phyloP scores from a whole-genome alignment of 352 stramenopile species.

The Pilasporangium apinafurcum region DNA sequence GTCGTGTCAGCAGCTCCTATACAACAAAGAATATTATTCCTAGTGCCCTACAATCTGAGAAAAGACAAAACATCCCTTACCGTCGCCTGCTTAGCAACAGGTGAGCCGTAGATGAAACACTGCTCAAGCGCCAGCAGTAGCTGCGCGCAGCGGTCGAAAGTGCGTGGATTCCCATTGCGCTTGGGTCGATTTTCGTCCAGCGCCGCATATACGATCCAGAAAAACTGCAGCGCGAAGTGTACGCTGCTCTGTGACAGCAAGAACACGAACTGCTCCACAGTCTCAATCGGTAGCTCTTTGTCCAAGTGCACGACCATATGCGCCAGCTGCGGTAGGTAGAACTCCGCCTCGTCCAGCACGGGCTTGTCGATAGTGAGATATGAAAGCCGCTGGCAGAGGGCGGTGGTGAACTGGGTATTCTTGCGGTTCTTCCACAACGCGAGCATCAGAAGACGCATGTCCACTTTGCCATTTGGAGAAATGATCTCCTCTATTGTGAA shows the following conservation, averaged over 20 bases:
- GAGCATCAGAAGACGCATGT: slow-evolving; percentile 68
- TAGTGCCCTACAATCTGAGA: no score
- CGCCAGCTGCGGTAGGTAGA: slow-evolving; percentile 73
- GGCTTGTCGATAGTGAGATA: slow-evolving; percentile 35
- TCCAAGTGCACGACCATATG: slow-evolving; percentile 84
- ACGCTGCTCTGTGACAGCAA: slow-evolving; percentile 68
- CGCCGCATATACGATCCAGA: slow-evolving; percentile 79
- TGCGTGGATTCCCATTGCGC: slow-evolving; percentile 47
- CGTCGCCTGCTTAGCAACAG: slow-evolving; percentile 39
- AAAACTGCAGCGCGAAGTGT: slow-evolving; percentile 79
- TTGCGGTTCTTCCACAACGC: slow-evolving; percentile 68
- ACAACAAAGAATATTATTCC: background rate
- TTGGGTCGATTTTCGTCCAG: slow-evolving; percentile 79
- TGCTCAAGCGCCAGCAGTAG: slow-evolving; percentile 74
- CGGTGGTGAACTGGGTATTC: slow-evolving; percentile 46
- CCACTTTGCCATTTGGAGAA: slow-evolving; percentile 33
- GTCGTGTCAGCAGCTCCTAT: slow-evolving; percentile 43
- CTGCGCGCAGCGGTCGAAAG: slow-evolving; percentile 63
- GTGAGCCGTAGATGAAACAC: slow-evolving; percentile 74
- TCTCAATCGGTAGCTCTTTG: slow-evolving; percentile 63
- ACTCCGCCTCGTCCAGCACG: slow-evolving; percentile 72
- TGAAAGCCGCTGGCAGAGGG: slow-evolving; percentile 54
- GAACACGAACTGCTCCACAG: slow-evolving; percentile 78
- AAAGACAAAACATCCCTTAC: background rate
- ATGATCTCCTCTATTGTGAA: slow-evolving; percentile 39